Conservation (phyloP, 1,284 basidiomycete species). For the Ceratobasidium sp. region DNA sequence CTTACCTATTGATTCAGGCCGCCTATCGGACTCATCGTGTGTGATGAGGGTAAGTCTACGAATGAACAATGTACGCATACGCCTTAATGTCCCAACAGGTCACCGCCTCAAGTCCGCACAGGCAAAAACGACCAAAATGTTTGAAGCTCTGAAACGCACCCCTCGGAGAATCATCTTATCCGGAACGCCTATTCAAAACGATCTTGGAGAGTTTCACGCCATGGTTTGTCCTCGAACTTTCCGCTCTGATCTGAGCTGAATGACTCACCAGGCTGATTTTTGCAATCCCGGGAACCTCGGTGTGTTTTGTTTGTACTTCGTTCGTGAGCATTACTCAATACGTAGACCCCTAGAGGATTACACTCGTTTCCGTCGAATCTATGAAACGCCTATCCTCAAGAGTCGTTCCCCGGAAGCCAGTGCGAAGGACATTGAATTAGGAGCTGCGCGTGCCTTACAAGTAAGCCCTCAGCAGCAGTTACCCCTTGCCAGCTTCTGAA, state of each 20-base stretch:
- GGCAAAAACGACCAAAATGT: conserved; percentile 92
- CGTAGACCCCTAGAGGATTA: conserved; percentile 67
- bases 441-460: conserved; percentile 76
- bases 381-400: conserved; percentile 89
- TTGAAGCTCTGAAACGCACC: conserved; percentile 76
- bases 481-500: neutral
- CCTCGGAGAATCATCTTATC: conserved; percentile 87
- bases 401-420: conserved; percentile 83
- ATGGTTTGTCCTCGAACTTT: conserved; percentile 69
- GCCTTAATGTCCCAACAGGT: conserved; percentile 59
- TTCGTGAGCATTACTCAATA: conserved; percentile 15
- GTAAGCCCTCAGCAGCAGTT: conserved; percentile 56
- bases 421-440: conserved; percentile 77
- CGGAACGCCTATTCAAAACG: conserved; percentile 98
- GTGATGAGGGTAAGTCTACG: conserved; percentile 83
- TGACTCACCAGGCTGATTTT: conserved; percentile 76
- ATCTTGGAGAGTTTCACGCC: conserved; percentile 93
- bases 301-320: conserved; percentile 51
- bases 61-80: neutral
- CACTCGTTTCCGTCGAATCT: conserved; percentile 77
- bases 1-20: conserved; percentile 62
- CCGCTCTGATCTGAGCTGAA: neutral
- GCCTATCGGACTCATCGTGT: conserved; percentile 91
- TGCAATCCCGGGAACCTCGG: conserved; percentile 91
- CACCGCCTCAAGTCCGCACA: conserved; percentile 93